Base-by-base conservation (phyloP, 164 flowering plant genomes). In the Cinnamomum micranthum region DNA sequence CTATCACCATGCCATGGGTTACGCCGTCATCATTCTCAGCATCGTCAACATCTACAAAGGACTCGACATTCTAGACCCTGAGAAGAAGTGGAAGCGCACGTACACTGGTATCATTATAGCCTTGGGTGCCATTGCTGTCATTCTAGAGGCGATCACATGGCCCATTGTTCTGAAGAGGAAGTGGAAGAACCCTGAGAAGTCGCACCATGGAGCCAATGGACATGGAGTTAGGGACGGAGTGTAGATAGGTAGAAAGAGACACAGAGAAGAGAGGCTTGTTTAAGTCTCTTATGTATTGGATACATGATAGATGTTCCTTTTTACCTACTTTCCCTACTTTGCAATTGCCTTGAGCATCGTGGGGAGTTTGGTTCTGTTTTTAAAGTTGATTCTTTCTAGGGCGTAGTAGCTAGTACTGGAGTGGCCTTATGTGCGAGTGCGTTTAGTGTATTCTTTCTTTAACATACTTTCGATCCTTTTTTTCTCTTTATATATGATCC, bases 1-100 rank as follows among this genome's bases (percentile, higher is more conserved):
- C 33, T 92, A 92, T 85, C 97, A 92, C 79, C 89, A 85, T 50
- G 10, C 77, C 1, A 58, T 82, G 1, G 97, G 97, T 20, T 92
- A 91, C 80, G 0, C 83, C 0, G 84, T 86, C 28, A 86, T 92
- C 41, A 64, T 82, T 60, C 80, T 90, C 28, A 84, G 89, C 82
- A 77, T 91, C 58, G 25, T 86, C 64, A 91, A 92, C 82, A 69
- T 92, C 28, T 92, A 65, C 79, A 71, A 88, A 73, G 97, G 97
- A 1, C 74, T 91, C 2, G 88, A 86, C 41, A 82, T 88, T 41
- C 79, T 91, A 73, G 74, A 84, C 24, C 88, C 86, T 1, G 84
- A 79, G 66, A 70, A 85, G 83, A 85, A 84, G 47, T 92, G 93
- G 95, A 88, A 85, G 85, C 75, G 41, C 13, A 78, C 81, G 1